These are phyloP conservation scores for Hansenula anomala DNA, from an alignment of 1,139 yeast genomes.

Conservation along the genomic window DNA sequence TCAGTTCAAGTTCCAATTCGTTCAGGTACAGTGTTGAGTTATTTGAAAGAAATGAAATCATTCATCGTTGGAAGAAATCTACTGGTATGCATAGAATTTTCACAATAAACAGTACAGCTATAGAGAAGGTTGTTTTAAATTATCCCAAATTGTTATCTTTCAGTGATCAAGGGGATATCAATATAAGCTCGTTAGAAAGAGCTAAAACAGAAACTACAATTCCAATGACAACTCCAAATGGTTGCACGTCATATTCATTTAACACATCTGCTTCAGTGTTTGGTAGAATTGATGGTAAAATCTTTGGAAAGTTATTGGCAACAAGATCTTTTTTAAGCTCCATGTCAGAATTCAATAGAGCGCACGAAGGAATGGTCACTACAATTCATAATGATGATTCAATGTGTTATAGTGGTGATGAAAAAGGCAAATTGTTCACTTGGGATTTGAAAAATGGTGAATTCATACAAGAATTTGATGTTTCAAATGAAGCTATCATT, in stretches of 20 bases:
- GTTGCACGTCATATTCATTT: conserved; percentile 31
- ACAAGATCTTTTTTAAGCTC: conserved; percentile 33
- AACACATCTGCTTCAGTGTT: conserved; percentile 31
- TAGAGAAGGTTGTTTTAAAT: conserved; percentile 25
- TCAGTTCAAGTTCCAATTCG: conserved; percentile 56
- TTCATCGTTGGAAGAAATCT: conserved; percentile 52
- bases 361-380: conserved; percentile 31
- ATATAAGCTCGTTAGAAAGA: conserved; percentile 27
- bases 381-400: conserved; percentile 28
- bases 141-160: conserved; percentile 29
- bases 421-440: conserved; percentile 32
- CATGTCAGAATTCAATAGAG: conserved; percentile 27
- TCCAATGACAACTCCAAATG: conserved; percentile 33
- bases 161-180: conserved; percentile 31
- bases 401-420: conserved; percentile 38
- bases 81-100: conserved; percentile 29
- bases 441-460: conserved; percentile 25
- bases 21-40: conserved; percentile 53
- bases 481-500: conserved; percentile 21
- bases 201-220: conserved; percentile 21
- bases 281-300: conserved; percentile 41
- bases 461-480: conserved; percentile 17
- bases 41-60: conserved; percentile 37
- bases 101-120: conserved; percentile 22
- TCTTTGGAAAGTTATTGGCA: conserved; percentile 33